phyloP scores from a whole-genome alignment of 345 rosid species.

The Citrus trifoliata region DNA sequence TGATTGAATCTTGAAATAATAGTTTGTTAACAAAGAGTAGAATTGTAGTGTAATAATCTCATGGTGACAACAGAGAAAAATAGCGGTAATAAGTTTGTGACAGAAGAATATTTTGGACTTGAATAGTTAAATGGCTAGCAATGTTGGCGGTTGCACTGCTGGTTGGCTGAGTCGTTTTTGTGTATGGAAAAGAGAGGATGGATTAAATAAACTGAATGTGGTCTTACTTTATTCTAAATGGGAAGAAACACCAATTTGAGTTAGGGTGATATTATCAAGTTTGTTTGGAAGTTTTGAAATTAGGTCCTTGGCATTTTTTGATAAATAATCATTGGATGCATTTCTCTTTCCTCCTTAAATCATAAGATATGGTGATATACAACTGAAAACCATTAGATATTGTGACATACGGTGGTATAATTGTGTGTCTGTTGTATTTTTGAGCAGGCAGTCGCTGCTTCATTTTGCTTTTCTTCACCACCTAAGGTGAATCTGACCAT shows the following conservation, averaged over 20 bases:
- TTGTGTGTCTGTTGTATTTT: not conserved
- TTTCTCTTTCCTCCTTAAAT: not conserved
- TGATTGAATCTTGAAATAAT: not conserved
- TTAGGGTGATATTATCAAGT: not conserved
- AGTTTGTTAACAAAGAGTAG: not conserved
- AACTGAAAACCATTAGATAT: too few relatives aligned
- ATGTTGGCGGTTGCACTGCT: not conserved
- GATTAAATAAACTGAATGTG: not conserved
- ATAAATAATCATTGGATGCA: not conserved
- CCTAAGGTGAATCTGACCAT: conserved; percentile 84
- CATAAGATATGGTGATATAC: not conserved
- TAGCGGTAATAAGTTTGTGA: not conserved
- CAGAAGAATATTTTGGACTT: too few relatives aligned
- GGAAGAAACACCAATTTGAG: not conserved
- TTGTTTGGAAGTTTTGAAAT: not conserved
- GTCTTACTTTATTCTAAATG: not conserved
- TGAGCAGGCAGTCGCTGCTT: conserved; percentile 83
- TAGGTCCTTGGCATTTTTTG: not conserved
- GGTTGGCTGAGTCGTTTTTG: not conserved
- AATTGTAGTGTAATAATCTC: not conserved
- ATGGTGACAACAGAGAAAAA: not conserved
- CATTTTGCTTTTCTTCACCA: conserved; percentile 86
- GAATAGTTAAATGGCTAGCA: not conserved
- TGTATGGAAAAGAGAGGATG: not conserved
- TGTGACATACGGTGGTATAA: not conserved